These are phyloP conservation scores for Centaurea solstitialis DNA, from an alignment of 129 eudicot genomes.

Conservation along the genomic window DNA sequence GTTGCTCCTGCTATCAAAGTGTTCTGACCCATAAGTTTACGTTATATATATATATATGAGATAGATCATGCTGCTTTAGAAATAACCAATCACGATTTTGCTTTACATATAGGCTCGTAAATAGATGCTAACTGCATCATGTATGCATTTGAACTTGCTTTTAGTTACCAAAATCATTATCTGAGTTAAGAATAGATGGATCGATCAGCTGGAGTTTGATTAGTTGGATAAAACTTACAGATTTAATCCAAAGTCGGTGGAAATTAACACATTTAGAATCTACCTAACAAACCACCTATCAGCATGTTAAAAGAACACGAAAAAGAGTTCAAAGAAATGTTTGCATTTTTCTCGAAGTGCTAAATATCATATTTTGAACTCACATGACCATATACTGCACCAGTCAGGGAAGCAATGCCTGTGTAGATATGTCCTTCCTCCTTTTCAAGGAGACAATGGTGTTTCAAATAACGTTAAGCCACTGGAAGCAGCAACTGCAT, in stretches of 20 bases:
- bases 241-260: neutral
- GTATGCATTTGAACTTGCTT: neutral
- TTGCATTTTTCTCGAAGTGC: neutral
- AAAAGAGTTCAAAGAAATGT: neutral
- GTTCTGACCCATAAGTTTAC: slow-evolving; percentile 3
- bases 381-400: slow-evolving; percentile 24
- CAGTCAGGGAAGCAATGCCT: slow-evolving; percentile 96
- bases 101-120: neutral
- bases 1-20: slow-evolving; percentile 8
- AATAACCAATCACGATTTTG: neutral
- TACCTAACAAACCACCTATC: neutral
- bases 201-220: neutral
- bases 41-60: neutral
- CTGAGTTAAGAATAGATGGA: neutral
- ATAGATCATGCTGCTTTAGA: neutral
- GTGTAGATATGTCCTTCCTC: slow-evolving; percentile 74
- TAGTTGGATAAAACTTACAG: neutral
- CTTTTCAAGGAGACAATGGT: slow-evolving; percentile 40
- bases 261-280: neutral
- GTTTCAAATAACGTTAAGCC: slow-evolving; percentile 34
- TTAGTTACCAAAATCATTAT: neutral
- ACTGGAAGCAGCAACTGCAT: slow-evolving; percentile 40
- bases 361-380: slow-evolving; percentile 6
- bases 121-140: neutral
- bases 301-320: neutral